These are phyloP conservation scores for Clonostachys rhizophaga DNA, from an alignment of 2,329 filamentous ascomycete genomes.

Conservation along the genomic window DNA sequence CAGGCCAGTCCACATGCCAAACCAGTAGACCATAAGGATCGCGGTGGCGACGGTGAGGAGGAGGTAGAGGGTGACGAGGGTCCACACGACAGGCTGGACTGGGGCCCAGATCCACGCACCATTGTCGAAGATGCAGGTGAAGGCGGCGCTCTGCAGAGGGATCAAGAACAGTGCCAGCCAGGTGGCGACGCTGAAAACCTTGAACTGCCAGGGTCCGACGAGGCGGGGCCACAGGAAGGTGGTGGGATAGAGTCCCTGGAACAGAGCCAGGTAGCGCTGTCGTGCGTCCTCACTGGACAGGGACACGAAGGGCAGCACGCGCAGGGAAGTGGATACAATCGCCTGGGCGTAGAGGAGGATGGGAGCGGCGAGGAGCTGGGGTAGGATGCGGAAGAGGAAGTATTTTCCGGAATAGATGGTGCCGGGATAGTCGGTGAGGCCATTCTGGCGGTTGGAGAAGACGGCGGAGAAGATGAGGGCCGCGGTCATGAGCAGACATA, in stretches of 20 bases:
- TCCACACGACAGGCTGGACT: slow-evolving; percentile 75
- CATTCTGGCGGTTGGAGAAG: slow-evolving; percentile 57
- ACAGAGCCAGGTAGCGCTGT: slow-evolving; percentile 60
- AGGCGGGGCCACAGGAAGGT: slow-evolving; percentile 59
- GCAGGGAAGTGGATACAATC: slow-evolving; percentile 68
- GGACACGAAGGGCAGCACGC: slow-evolving; percentile 73
- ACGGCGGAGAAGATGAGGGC: slow-evolving; percentile 69
- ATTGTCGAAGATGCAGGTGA: slow-evolving; percentile 56
- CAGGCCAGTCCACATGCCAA: slow-evolving; percentile 64
- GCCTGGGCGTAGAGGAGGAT: slow-evolving; percentile 75
- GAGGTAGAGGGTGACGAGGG: slow-evolving; percentile 68
- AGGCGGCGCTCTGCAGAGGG: slow-evolving; percentile 75
- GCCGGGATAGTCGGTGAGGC: slow-evolving; percentile 63
- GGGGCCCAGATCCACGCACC: slow-evolving; percentile 76
- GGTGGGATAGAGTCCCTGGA: slow-evolving; percentile 63
- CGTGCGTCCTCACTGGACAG: slow-evolving; percentile 62
- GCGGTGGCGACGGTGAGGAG: slow-evolving; percentile 53
- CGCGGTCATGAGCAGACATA: slow-evolving; percentile 66
- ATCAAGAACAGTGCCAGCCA: slow-evolving; percentile 80
- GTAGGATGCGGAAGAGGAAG: slow-evolving; percentile 82
- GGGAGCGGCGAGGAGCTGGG: slow-evolving; percentile 68
- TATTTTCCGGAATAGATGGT: slow-evolving; percentile 69
- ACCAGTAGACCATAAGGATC: slow-evolving; percentile 59
- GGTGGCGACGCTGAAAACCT: slow-evolving; percentile 60
- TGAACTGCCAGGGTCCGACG: slow-evolving; percentile 61